A percentile compares a stretch with the other conserved stretches of the same genome.
Conservation (phyloP, 2,329 filamentous ascomycete genomes). For the Rugonectria rugulosa region DNA sequence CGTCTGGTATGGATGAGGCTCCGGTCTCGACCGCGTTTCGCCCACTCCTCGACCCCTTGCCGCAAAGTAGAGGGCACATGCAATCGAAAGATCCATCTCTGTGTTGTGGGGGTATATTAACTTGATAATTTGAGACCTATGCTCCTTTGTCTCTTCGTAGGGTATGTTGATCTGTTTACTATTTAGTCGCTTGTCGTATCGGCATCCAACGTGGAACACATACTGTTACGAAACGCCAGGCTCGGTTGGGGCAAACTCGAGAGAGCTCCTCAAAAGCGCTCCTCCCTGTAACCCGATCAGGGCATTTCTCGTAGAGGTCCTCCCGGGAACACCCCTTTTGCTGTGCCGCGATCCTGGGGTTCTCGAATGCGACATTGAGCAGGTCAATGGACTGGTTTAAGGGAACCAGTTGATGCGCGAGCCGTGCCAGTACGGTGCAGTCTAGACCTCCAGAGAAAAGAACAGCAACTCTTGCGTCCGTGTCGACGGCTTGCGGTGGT, state of each 20-base stretch:
- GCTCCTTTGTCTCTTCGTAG: conserved; percentile 74
- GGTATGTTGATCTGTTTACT: conserved; percentile 74
- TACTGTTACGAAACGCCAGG: conserved; percentile 84
- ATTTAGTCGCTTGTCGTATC: conserved; percentile 1
- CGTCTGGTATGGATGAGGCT: conserved; percentile 63
- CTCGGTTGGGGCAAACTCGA: conserved; percentile 70
- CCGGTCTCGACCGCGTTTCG: conserved; percentile 39
- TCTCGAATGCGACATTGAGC: conserved; percentile 96
- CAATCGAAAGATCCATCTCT: conserved; percentile 98
- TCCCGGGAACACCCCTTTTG: conserved; percentile 46
- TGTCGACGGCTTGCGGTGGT: conserved; percentile 51
- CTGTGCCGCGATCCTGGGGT: conserved; percentile 75
- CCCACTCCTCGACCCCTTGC: conserved; percentile 72
- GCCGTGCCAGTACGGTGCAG: conserved; percentile 84
- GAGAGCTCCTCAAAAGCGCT: conserved; percentile 80
- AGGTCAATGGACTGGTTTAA: conserved; percentile 77
- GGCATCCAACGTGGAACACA: conserved; percentile 29
- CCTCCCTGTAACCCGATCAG: conserved; percentile 87
- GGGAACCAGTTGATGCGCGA: conserved; percentile 80
- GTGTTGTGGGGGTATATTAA: conserved; percentile 95
- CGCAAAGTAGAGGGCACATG: conserved; percentile 93
- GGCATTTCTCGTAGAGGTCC: conserved; percentile 79
- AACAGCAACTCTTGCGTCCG: conserved; percentile 71
- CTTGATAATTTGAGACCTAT: conserved; percentile 73
- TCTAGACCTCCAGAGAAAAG: conserved; percentile 95